A percentile compares a stretch with the other conserved stretches of the same genome.
Evolutionary conservation across 2,329 filamentous ascomycete species (phyloP).

Genomic region (Neurospora sp.): DNA sequence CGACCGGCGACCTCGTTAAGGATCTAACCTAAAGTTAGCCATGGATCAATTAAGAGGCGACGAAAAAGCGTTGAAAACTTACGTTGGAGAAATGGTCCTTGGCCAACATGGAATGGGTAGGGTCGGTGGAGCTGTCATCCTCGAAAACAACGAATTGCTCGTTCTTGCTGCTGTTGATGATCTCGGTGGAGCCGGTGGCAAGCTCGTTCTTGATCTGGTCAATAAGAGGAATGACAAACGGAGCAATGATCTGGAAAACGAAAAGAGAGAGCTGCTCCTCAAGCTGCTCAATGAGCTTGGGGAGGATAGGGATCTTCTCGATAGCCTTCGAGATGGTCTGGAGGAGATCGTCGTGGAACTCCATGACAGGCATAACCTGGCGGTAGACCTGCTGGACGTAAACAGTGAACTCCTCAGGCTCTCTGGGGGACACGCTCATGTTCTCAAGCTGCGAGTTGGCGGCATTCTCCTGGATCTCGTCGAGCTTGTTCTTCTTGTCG

Average conservation of each 20-base stretch:
- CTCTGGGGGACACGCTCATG: slow-evolving; percentile 61
- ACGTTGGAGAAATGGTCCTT: slow-evolving; percentile 92
- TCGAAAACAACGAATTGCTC: slow-evolving; percentile 84
- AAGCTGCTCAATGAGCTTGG: slow-evolving; percentile 75
- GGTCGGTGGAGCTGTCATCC: slow-evolving; percentile 66
- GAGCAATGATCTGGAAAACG: slow-evolving; percentile 84
- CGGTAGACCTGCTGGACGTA: slow-evolving; percentile 64
- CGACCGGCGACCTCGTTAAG: slow-evolving; percentile 84
- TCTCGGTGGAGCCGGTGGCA: slow-evolving; percentile 73
- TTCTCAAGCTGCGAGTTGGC: slow-evolving; percentile 66
- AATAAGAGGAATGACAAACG: slow-evolving; percentile 79
- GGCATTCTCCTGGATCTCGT: slow-evolving; percentile 71
- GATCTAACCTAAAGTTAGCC: slow-evolving; percentile 24
- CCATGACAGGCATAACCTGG: slow-evolving; percentile 80
- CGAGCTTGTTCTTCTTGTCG: slow-evolving; percentile 63
- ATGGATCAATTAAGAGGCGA: slow-evolving; percentile 5
- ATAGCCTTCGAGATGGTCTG: slow-evolving; percentile 68
- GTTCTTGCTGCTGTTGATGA: slow-evolving; percentile 74
- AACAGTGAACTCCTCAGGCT: slow-evolving; percentile 76
- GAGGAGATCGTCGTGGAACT: slow-evolving; percentile 86
- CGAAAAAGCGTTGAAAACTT: slow-evolving; percentile 19
- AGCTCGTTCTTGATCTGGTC: slow-evolving; percentile 80
- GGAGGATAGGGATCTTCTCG: slow-evolving; percentile 76
- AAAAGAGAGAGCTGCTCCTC: slow-evolving; percentile 83
- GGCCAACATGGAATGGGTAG: slow-evolving; percentile 90